Base-by-base conservation (phyloP, 1,139 yeast species). In the Suhomyces ambrosiae region DNA sequence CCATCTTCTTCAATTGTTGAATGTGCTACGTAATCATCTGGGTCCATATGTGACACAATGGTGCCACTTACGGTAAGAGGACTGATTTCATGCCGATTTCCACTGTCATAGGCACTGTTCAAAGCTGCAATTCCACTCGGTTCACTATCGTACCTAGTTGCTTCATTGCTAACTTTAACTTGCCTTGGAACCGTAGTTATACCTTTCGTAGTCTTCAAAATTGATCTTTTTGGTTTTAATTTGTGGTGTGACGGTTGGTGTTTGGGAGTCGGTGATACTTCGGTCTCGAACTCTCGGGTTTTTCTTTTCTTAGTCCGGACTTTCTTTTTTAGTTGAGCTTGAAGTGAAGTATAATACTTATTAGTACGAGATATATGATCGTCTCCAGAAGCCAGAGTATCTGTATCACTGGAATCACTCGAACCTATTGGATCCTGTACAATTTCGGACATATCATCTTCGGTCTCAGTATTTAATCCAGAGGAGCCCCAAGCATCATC, bases 231-330 rank as follows among this genome's bases (percentile, higher is more conserved):
- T 0, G 77, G 77, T 45, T 69, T 64, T 26, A 71, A 52, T 1
- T 56, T 61, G 33, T 65, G 67, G 48, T 71, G 77, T 11, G 71
- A 66, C 2, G 77, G 77, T 38, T 62, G 60, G 41, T 68, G 73
- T 41, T 70, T 71, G 0, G 74, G 76, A 0, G 70, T 65, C 0
- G 75, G 74, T 1, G 73, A 66, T n/a, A 33, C 30, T 23, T 46
- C 49, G 12, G 44, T 25, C 14, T 35, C 35, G 24, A 34, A 41
- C 9, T 19, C 34, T 12, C 26, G 43, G n/a, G 32, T 37, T 14
- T 37, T 38, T 23, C 33, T 34, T 27, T 40, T 44, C 40, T 33
- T 27, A 7, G 36, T 11, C 14, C 22, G 13, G 9, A 33, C 44
- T 47, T 52, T 38, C 15, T 52, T 55, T 32, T 44, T 31, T 6